phyloP scores from a whole-genome alignment of 2,329 filamentous ascomycete genomes.

The Sporothrix schenckii region DNA sequence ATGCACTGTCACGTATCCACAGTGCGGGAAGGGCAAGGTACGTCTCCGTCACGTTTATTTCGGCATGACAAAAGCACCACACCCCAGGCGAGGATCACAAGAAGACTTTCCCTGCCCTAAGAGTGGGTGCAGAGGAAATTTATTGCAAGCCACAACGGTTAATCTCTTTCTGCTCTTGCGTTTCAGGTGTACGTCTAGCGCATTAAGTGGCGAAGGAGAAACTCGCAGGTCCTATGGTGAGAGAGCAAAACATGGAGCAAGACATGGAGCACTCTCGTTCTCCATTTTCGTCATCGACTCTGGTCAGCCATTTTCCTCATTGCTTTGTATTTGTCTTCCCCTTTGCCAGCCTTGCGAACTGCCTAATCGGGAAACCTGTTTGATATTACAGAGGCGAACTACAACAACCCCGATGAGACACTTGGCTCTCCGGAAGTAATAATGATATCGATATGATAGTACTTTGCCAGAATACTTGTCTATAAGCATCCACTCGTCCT shows the following conservation, averaged over 20 bases:
- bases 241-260: not conserved
- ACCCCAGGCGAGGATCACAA: slow-evolving; percentile 9
- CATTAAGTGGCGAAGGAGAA: slow-evolving; percentile 2
- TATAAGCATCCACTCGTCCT: not conserved
- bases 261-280: not conserved
- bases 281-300: not conserved
- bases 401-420: not conserved
- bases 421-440: not conserved
- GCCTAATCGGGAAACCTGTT: slow-evolving; percentile 17
- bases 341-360: slow-evolving; percentile 8
- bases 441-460: not conserved
- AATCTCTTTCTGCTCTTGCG: not conserved
- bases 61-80: not conserved
- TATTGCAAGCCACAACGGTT: not conserved
- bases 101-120: not conserved
- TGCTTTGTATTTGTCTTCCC: not conserved
- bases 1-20: not conserved
- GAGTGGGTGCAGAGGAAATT: not conserved
- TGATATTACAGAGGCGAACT: not conserved
- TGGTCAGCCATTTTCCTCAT: not conserved
- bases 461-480: not conserved
- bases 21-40: not conserved
- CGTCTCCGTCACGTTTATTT: not conserved
- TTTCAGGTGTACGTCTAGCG: slow-evolving; percentile 13
- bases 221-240: not conserved